A percentile compares a stretch with the other conserved stretches of the same genome.
Evolutionary conservation across 768 basidiomycete species (phyloP).

Genomic region (Mycena crocata): DNA sequence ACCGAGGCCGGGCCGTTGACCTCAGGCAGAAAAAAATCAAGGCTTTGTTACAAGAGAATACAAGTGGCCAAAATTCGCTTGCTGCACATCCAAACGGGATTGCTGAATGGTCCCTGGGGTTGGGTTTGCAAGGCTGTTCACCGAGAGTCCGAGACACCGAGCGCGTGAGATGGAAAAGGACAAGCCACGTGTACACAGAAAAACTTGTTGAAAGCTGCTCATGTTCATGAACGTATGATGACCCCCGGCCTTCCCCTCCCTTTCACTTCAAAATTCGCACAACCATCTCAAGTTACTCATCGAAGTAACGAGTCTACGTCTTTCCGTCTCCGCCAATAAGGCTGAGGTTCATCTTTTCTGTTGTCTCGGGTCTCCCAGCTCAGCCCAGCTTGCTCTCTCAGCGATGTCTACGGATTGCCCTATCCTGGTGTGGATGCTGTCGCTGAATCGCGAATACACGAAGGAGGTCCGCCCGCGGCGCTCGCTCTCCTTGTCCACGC

Average conservation of each 20-base stretch:
- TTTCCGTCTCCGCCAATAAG: not conserved
- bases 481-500: too few relatives aligned
- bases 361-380: not conserved
- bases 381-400: not conserved
- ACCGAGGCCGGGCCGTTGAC: too few relatives aligned
- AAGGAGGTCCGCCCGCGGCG: not conserved
- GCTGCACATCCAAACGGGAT: too few relatives aligned
- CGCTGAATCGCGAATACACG: slow-evolving; percentile 15
- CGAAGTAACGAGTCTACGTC: not conserved
- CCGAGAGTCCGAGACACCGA: not conserved
- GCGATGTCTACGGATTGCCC: slow-evolving; percentile 3
- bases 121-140: too few relatives aligned
- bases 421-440: slow-evolving; percentile 17
- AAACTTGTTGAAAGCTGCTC: not conserved
- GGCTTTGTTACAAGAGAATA: too few relatives aligned
- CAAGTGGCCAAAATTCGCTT: too few relatives aligned
- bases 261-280: not conserved
- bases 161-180: not conserved
- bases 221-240: not conserved
- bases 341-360: not conserved
- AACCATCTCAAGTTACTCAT: not conserved
- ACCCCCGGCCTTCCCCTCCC: not conserved
- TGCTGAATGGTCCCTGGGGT: too few relatives aligned
- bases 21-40: too few relatives aligned
- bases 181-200: not conserved